Conservation (phyloP, 2,329 filamentous ascomycete genomes). For the Capronia americana region DNA sequence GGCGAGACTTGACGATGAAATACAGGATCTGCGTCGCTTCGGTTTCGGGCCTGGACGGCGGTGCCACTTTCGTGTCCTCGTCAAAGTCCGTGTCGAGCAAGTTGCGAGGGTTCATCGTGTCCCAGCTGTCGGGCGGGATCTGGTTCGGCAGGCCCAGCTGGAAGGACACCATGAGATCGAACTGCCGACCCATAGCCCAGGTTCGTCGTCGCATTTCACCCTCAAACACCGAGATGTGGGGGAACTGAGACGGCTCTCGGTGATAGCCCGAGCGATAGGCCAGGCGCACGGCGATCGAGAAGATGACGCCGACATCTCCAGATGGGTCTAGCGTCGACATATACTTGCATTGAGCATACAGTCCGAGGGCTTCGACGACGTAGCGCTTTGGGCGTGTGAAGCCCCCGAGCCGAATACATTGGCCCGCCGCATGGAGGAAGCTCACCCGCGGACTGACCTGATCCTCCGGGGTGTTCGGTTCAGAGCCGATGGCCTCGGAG, state of each 20-base stretch:
- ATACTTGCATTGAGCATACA: conserved; percentile 61
- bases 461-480: conserved; percentile 52
- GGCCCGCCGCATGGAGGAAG: conserved; percentile 48
- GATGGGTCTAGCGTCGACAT: conserved; percentile 60
- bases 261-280: conserved; percentile 69
- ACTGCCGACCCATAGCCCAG: conserved; percentile 55
- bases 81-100: conserved; percentile 67
- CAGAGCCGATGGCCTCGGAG: conserved; percentile 22
- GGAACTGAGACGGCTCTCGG: conserved; percentile 59
- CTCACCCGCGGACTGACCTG: conserved; percentile 52
- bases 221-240: conserved; percentile 60
- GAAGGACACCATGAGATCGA: conserved; percentile 67
- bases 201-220: conserved; percentile 60
- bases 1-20: conserved; percentile 45
- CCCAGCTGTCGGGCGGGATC: conserved; percentile 65
- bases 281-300: conserved; percentile 62
- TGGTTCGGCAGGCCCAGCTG: conserved; percentile 70
- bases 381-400: conserved; percentile 37
- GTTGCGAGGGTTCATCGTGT: conserved; percentile 65
- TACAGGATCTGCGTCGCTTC: conserved; percentile 51
- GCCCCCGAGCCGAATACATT: conserved; percentile 61
- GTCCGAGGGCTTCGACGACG: conserved; percentile 39
- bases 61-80: conserved; percentile 57
- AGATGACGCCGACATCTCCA: conserved; percentile 60
- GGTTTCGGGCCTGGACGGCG: conserved; percentile 58